Evolutionary conservation across 2,329 filamentous ascomycete genomes (phyloP).

Genomic region (Diaporthe humulicola): DNA sequence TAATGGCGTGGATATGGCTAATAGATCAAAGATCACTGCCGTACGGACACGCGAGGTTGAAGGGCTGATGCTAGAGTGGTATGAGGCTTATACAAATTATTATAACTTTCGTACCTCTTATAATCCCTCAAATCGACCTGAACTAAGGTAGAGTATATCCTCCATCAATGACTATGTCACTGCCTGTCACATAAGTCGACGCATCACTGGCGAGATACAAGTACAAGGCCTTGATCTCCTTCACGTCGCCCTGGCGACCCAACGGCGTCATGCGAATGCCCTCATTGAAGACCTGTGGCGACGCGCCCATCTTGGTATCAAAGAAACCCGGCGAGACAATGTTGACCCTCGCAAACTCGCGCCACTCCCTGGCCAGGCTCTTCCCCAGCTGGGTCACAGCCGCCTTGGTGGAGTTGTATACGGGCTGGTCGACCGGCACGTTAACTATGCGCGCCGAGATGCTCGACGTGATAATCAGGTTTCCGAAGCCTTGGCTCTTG

Average conservation of each 20-base stretch:
- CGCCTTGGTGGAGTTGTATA: conserved; percentile 70
- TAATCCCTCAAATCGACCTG: neutral
- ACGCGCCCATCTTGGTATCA: conserved; percentile 67
- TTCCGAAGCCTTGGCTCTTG: conserved; percentile 57
- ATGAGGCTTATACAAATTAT: neutral
- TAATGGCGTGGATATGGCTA: neutral
- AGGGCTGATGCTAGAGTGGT: neutral
- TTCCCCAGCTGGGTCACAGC: conserved; percentile 69
- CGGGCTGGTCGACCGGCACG: conserved; percentile 65
- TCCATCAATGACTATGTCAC: conserved; percentile 62
- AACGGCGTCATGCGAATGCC: conserved; percentile 63
- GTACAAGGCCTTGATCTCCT: conserved; percentile 74
- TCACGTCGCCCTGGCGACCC: conserved; percentile 72
- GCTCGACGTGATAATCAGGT: conserved; percentile 65
- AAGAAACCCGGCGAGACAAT: conserved; percentile 55
- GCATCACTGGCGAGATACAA: conserved; percentile 67
- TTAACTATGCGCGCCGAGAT: conserved; percentile 66
- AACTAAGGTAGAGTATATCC: conserved; percentile 46
- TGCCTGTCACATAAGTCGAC: conserved; percentile 63
- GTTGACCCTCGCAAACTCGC: conserved; percentile 39
- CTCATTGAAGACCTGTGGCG: conserved; percentile 58
- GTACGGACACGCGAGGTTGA: no score
- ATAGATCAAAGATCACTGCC: neutral
- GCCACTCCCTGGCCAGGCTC: conserved; percentile 64
- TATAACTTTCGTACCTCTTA: neutral